These are phyloP conservation scores for Cardamine occulta DNA, from an alignment of 345 rosid genomes.

Conservation along the genomic window DNA sequence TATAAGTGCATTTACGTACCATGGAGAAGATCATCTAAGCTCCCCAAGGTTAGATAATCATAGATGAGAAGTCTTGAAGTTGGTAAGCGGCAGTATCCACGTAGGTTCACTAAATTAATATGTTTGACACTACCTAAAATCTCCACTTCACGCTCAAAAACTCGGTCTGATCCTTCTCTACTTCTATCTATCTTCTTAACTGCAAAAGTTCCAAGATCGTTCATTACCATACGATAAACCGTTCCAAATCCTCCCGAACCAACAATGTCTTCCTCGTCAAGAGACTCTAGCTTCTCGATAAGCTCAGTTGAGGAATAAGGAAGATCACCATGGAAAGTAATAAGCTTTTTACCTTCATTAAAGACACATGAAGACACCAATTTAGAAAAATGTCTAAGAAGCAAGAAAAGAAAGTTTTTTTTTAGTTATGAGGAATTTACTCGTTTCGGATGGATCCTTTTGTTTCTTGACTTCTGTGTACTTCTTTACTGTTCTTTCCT, in stretches of 20 bases:
- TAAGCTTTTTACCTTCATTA: constrained; percentile 68
- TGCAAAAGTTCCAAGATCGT: constrained; percentile 96
- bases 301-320: constrained; percentile 88
- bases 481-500: constrained; percentile 84
- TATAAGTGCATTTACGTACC: constrained; percentile 50
- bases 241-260: constrained; percentile 99
- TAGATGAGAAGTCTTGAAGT: constrained; percentile 86
- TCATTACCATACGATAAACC: constrained; percentile 97
- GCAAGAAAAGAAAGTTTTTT: background rate
- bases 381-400: background rate
- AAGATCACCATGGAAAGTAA: constrained; percentile 95
- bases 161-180: constrained; percentile 92
- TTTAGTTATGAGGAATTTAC: constrained; percentile 31
- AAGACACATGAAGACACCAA: background rate
- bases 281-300: constrained; percentile 91
- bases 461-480: constrained; percentile 94
- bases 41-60: constrained; percentile 87
- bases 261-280: constrained; percentile 89
- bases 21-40: constrained; percentile 90
- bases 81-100: constrained; percentile 93
- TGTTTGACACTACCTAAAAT: constrained; percentile 96
- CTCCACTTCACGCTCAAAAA: constrained; percentile 91
- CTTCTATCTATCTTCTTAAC: constrained; percentile 86
- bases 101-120: constrained; percentile 85
- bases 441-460: constrained; percentile 61